Evolutionary conservation across 1,139 yeast genomes (phyloP), one percentile per base, ranked within the genome.

Genomic region (Sugiyamaella novakii): DNA sequence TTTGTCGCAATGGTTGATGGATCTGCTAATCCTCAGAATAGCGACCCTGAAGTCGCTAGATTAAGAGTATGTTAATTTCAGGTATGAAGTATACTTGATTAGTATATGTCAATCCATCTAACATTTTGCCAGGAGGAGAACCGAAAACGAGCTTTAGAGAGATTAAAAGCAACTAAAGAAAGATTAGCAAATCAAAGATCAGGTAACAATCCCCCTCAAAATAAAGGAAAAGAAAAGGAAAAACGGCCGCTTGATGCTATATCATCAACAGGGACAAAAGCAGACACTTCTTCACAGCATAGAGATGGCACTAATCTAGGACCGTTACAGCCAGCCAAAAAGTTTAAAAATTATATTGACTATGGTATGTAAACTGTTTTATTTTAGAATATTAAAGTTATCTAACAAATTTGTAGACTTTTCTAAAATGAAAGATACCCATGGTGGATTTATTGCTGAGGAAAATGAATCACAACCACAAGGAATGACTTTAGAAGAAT

Each of bases 361-460:
- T 94, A 83, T 68, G 96, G 62, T 59, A 36, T 18, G 48, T 24
- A 17, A 8, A 10, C n/a, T 25, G 10, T 19, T 4, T 22, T 12
- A 6, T 38, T 53, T 18, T 25, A 37, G 15, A 21, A 28, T 14
- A n/a, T 12, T 27, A n/a, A 24, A 27, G 3, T 15, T 47, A 14
- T 41, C 34, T 41, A 41, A 41, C 44, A 11, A 12, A 7, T n/a
- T 14, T 6, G 17, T 24, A 59, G 74, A 94, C 67, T 80, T 94
- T 58, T 79, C 97, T 2, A 86, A 91, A 17, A 86, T 94, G 87
- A 80, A 80, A 55, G 97, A 94, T 62, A 73, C 88, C 1, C 78
- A 81, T 59, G 98, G 97, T 59, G 98, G 98, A 12, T 92, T 84
- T 63, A 74, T 91, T 43, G 72, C 70, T 18, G 76, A 75, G 10